Conservation (phyloP, 2,329 filamentous ascomycete genomes). For the Penicillium aurantiogriseum region DNA sequence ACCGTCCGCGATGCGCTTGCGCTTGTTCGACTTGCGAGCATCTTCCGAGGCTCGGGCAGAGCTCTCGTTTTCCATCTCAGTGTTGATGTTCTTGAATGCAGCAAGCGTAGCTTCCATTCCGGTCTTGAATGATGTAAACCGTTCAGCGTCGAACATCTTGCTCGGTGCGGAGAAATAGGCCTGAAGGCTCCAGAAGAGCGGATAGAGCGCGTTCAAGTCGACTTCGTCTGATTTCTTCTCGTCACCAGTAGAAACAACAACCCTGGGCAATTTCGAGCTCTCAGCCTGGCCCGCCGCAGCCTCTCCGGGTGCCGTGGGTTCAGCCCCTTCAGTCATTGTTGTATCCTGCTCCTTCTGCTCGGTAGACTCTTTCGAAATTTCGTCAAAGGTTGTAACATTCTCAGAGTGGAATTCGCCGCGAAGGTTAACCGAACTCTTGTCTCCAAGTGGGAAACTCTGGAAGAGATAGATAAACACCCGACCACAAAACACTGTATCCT, state of each 20-base stretch:
- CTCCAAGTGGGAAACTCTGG: conserved; percentile 92
- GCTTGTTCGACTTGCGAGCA: conserved; percentile 63
- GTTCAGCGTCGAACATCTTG: conserved; percentile 68
- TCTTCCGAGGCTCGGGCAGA: conserved; percentile 61
- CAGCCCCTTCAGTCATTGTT: conserved; percentile 51
- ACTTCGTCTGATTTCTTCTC: conserved; percentile 45
- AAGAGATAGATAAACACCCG: conserved; percentile 98
- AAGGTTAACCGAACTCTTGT: conserved; percentile 95
- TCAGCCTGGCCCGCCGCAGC: conserved; percentile 26
- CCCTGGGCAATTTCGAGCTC: conserved; percentile 23
- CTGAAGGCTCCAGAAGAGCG: conserved; percentile 91
- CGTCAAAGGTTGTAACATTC: conserved; percentile 84
- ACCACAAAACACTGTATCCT: conserved; percentile 96
- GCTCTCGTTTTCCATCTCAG: conserved; percentile 66
- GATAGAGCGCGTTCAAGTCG: conserved; percentile 74
- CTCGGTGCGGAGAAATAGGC: conserved; percentile 88
- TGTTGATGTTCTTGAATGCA: conserved; percentile 72
- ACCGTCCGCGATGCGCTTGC: conserved; percentile 64
- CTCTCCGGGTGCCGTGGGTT: conserved; percentile 34
- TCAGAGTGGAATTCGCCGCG: conserved; percentile 94
- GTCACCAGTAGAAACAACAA: conserved; percentile 24
- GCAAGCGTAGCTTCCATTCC: conserved; percentile 62
- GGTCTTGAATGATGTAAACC: conserved; percentile 65
- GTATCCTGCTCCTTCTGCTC: conserved; percentile 64
- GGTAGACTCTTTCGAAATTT: conserved; percentile 42